phyloP scores from a whole-genome alignment of 805 yeast genomes.

The Candida pseudofarinosa region DNA sequence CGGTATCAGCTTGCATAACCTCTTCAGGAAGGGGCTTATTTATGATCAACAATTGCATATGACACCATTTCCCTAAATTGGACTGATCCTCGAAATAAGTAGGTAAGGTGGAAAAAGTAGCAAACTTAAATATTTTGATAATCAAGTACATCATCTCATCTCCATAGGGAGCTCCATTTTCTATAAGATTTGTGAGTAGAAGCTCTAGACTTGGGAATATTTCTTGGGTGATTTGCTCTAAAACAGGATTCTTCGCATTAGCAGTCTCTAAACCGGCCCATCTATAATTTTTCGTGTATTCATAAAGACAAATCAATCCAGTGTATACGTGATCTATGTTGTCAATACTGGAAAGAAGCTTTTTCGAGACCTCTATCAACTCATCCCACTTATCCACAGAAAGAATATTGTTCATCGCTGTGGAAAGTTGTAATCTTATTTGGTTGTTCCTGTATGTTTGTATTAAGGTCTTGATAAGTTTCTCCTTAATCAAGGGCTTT shows the following conservation, averaged over 20 bases:
- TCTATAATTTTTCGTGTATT: conserved; percentile 39
- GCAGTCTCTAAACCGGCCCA: conserved; percentile 45
- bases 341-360: conserved; percentile 24
- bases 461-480: conserved; percentile 39
- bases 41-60: conserved; percentile 32
- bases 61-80: conserved; percentile 41
- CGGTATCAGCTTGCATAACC: conserved; percentile 27
- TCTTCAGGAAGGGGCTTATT: conserved; percentile 35
- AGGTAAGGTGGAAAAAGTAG: conserved; percentile 36
- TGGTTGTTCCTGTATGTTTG: conserved; percentile 29
- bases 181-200: conserved; percentile 25
- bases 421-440: conserved; percentile 53
- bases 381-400: conserved; percentile 45
- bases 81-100: conserved; percentile 31
- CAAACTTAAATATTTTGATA: conserved; percentile 37
- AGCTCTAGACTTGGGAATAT: conserved; percentile 35
- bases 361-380: conserved; percentile 35
- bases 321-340: conserved; percentile 36
- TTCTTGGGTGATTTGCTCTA: conserved; percentile 33
- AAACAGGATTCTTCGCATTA: conserved; percentile 30
- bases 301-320: conserved; percentile 37
- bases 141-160: conserved; percentile 39
- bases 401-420: conserved; percentile 53
- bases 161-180: conserved; percentile 13
- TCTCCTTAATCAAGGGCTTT: conserved; percentile 39